These are phyloP conservation scores for Alternaria gaisen DNA, from an alignment of 2,329 filamentous ascomycete species.

Conservation along the genomic window DNA sequence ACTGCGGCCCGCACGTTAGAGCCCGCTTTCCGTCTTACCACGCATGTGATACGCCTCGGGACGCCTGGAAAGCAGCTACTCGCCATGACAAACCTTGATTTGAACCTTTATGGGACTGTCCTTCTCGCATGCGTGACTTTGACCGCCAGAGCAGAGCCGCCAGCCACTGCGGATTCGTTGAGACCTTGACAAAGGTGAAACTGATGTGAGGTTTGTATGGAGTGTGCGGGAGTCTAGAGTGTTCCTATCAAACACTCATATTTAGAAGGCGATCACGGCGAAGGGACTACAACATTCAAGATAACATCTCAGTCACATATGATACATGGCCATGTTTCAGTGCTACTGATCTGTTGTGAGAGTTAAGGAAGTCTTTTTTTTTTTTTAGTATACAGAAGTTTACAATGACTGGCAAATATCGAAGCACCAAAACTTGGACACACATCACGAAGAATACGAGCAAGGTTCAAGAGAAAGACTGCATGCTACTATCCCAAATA, in stretches of 20 bases:
- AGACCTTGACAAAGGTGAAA: not conserved
- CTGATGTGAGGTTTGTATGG: not conserved
- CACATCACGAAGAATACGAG: constrained; percentile 20
- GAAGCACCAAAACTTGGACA: not conserved
- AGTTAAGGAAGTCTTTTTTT: not conserved
- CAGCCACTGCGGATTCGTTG: not conserved
- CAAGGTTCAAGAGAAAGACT: constrained; percentile 38
- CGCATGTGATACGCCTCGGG: not conserved
- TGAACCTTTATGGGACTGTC: not conserved
- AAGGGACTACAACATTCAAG: not conserved
- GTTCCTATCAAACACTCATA: not conserved
- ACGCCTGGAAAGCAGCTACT: not conserved
- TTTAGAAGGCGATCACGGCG: not conserved
- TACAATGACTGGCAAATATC: not conserved
- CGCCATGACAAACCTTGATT: not conserved
- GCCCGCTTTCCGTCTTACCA: constrained; percentile 4
- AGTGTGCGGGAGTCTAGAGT: not conserved
- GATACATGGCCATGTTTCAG: too few species aligned
- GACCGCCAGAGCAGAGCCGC: not conserved
- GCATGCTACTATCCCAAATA: constrained; percentile 38
- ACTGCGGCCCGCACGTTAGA: constrained; percentile 11
- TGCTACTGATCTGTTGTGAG: too few species aligned
- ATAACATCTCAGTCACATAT: not conserved
- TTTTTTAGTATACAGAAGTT: not conserved
- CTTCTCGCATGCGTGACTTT: not conserved